Evolutionary conservation across 139 green algal species (phyloP), one percentile per base, ranked within the genome.

Genomic region (Microglena sp.): DNA sequence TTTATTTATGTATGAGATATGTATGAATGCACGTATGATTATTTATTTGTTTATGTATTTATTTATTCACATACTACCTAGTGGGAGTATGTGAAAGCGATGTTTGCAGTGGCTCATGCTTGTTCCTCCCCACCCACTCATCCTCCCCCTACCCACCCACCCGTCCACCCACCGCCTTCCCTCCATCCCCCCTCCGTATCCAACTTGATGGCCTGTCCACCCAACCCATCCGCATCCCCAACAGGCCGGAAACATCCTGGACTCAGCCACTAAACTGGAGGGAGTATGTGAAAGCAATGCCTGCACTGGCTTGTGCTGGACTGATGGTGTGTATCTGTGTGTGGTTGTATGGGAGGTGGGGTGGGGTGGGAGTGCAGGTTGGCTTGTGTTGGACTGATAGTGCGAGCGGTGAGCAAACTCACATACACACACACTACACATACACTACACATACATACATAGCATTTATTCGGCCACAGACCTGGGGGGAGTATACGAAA

Each of bases 241-340:
- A n/a, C n/a, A n/a, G n/a, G n/a, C n/a, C n/a, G n/a, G n/a, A 15
- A 50, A 50, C 15, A 15, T 15, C 11, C 11, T 50, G 40, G 11
- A 50, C 40, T 11, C 40, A 50, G 40, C 30, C 11, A 7, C 58
- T 24, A 31, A 84, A 69, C 73, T 84, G 78, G 22, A 81, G 27
- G 8, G 64, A 55, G 65, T 74, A 77, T 1, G 73, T 68, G 67
- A 84, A 84, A 18, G 68, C 34, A 32, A 79, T 81, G 55, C 78
- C 78, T 1, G 74, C 60, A 0, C 71, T 81, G n/a, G 60, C 70
- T 32, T 63, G 54, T 5, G 65, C 32, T 33, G 71, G 78, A n/a
- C n/a, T n/a, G n/a, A n/a, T n/a, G n/a, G n/a, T n/a, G n/a, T n/a
- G n/a, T n/a, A n/a, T n/a, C n/a, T n/a, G n/a, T n/a, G n/a, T n/a